phyloP scores from a whole-genome alignment of 2,329 filamentous ascomycete genomes.

The Dryadomyces quercivorus region DNA sequence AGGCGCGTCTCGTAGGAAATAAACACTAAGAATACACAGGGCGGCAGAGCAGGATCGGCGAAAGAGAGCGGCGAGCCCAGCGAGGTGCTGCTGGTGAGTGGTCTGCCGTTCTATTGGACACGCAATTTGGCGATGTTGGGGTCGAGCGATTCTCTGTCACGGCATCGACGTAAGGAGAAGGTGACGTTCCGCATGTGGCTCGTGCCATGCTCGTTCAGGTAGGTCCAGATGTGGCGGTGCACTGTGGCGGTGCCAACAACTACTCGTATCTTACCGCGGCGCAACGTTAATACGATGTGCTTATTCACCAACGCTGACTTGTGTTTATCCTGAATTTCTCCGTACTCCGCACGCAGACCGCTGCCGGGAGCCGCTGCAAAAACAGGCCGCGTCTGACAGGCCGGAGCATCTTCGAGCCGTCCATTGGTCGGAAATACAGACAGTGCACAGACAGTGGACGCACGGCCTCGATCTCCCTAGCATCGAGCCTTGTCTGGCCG shows the following conservation, averaged over 20 bases:
- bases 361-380: no score
- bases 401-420: no score
- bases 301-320: no score
- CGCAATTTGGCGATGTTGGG: background rate
- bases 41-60: background rate
- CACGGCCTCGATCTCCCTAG: no score
- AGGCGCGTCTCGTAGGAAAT: background rate
- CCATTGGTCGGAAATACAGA: no score
- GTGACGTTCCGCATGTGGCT: conserved; percentile 1
- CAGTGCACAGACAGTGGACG: no score
- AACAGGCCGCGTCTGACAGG: no score
- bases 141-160: background rate
- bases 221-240: no score
- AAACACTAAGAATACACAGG: conserved; percentile 6
- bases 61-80: no score
- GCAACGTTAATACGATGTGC: background rate
- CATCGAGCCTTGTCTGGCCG: background rate
- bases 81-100: background rate
- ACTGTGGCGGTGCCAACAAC: no score
- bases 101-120: background rate
- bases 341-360: background rate
- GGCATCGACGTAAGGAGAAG: background rate
- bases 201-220: background rate
- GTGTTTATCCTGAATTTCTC: background rate
- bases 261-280: no score